phyloP scores from a whole-genome alignment of 148 eudicot species.

The Spergularia bocconei region DNA sequence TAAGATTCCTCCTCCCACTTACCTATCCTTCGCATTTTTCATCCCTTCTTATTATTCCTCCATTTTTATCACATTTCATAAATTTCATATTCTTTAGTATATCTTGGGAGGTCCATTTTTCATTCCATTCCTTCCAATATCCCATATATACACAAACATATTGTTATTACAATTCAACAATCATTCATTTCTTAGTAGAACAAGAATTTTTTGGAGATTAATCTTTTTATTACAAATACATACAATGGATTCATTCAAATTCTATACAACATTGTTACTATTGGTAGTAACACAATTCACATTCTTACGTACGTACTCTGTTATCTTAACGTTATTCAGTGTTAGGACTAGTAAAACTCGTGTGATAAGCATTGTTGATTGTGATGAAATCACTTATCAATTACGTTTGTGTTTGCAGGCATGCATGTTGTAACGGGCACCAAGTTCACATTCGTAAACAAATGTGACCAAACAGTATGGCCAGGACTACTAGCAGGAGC shows the following conservation, averaged over 20 bases:
- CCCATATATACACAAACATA: neutral
- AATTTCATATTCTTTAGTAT: neutral
- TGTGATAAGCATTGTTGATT: too few relatives aligned
- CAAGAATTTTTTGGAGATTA: neutral
- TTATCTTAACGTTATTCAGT: too few relatives aligned
- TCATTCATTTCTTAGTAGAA: neutral
- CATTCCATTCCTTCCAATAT: neutral
- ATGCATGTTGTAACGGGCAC: conserved; percentile 34
- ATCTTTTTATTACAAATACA: neutral
- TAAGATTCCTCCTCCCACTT: conserved; percentile 23
- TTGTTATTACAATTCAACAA: too few relatives aligned
- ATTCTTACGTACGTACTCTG: neutral
- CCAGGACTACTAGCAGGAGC: conserved; percentile 57
- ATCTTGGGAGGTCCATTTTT: neutral
- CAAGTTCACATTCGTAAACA: conserved; percentile 68
- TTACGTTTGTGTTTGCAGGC: neutral
- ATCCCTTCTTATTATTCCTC: neutral
- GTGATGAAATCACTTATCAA: neutral
- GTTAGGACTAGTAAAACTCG: too few relatives aligned
- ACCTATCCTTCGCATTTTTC: neutral
- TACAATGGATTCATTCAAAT: conserved; percentile 11
- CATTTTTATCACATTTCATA: neutral
- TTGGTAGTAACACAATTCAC: neutral
- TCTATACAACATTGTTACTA: neutral
- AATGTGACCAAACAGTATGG: conserved; percentile 68